phyloP scores from a whole-genome alignment of 306 rosid species.

The Quercus dentata region DNA sequence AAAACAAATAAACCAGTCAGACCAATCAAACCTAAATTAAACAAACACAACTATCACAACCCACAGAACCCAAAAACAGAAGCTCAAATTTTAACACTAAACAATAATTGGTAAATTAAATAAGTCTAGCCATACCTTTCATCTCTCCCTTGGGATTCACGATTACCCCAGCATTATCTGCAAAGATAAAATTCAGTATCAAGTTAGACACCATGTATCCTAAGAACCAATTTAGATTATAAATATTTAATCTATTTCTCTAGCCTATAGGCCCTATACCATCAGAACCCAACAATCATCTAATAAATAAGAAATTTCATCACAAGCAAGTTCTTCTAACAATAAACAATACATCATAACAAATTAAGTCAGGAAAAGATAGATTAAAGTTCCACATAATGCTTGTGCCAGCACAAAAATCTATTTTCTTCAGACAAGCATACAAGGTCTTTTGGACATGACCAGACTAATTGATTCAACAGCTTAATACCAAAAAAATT shows the following conservation, averaged over 20 bases:
- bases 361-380: no score
- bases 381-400: no score
- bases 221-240: neutral
- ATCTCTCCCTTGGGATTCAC: slow-evolving; percentile 62
- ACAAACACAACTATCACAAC: neutral
- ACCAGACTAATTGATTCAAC: neutral
- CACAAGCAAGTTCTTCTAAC: neutral
- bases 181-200: neutral
- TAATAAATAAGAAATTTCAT: neutral
- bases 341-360: neutral
- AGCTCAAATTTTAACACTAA: neutral
- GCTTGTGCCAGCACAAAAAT: no score
- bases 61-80: neutral
- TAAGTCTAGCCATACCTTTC: slow-evolving; percentile 31
- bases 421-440: no score
- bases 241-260: neutral
- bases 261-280: neutral
- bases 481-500: neutral
- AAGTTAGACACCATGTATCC: no score
- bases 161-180: slow-evolving; percentile 60
- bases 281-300: neutral
- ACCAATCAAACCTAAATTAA: neutral
- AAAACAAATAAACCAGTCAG: neutral
- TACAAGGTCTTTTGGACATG: neutral
- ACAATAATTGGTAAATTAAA: neutral